Evolutionary conservation across 768 basidiomycete species (phyloP).

Genomic region (Infundibulicybe gibba): DNA sequence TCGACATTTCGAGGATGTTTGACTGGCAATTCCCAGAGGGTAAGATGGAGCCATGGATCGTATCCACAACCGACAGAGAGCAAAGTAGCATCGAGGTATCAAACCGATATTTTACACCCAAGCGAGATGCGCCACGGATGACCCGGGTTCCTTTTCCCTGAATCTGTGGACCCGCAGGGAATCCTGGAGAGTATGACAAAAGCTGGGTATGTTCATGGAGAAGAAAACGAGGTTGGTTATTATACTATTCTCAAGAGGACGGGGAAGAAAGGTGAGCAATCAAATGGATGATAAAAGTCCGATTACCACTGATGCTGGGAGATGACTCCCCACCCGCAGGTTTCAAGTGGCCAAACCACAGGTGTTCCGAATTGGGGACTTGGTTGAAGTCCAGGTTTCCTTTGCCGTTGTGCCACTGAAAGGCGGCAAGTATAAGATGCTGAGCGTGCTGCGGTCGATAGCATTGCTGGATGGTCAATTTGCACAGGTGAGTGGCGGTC

Average conservation of each 20-base stretch:
- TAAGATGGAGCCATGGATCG: not conserved
- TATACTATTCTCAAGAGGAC: not conserved
- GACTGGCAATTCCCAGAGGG: not conserved
- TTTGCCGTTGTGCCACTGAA: conserved; percentile 7
- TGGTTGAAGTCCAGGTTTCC: conserved; percentile 16
- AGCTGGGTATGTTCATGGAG: not conserved
- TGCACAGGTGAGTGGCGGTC: conserved; percentile 8
- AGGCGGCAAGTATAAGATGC: conserved; percentile 7
- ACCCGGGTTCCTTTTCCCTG: not conserved
- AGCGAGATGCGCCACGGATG: not conserved
- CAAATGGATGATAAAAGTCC: no score
- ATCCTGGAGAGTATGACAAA: not conserved
- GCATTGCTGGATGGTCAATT: conserved; percentile 11
- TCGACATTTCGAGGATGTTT: not conserved
- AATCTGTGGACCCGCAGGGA: not conserved
- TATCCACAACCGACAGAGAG: not conserved
- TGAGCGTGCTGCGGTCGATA: conserved; percentile 5
- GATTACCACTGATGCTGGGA: no score
- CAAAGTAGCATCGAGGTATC: not conserved
- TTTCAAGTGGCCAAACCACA: conserved; percentile 3
- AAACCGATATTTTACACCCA: not conserved
- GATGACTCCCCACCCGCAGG: not conserved
- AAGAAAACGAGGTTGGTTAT: not conserved
- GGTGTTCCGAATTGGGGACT: conserved; percentile 11
- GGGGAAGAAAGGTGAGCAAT: no score